Conservation (phyloP, 2,329 filamentous ascomycete genomes). For the Pestalotiopsis sp. region DNA sequence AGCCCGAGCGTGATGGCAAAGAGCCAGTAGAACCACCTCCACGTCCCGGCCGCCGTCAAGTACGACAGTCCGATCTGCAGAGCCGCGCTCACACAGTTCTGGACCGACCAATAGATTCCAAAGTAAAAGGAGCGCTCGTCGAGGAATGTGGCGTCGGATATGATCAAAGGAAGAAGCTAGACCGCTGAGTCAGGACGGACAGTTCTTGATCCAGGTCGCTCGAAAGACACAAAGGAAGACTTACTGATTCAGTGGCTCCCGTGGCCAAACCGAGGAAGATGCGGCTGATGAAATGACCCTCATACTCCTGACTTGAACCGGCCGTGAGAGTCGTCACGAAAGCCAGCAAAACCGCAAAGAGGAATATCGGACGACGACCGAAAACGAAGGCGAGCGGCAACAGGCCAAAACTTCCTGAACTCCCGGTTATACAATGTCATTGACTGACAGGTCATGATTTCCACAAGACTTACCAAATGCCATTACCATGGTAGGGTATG, state of each 20-base stretch:
- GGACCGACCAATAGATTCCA: constrained; percentile 40
- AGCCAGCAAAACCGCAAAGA: constrained; percentile 32
- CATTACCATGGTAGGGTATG: constrained; percentile 14
- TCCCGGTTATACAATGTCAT: neutral
- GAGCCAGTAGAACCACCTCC: constrained; percentile 46
- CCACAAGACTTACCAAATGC: constrained; percentile 15
- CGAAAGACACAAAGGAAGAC: neutral
- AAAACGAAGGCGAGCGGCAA: constrained; percentile 40
- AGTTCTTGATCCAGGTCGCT: neutral
- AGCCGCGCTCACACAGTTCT: constrained; percentile 35
- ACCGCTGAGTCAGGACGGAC: neutral
- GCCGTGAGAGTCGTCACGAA: constrained; percentile 36
- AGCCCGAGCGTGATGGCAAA: constrained; percentile 36
- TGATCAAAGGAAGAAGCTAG: constrained; percentile 37
- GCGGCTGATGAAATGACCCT: constrained; percentile 38
- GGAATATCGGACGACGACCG: constrained; percentile 38
- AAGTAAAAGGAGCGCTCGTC: constrained; percentile 39
- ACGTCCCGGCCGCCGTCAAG: constrained; percentile 34
- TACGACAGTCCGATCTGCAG: constrained; percentile 39
- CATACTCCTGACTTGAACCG: constrained; percentile 33
- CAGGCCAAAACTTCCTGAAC: constrained; percentile 33
- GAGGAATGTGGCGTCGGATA: constrained; percentile 42
- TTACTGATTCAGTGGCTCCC: constrained; percentile 38
- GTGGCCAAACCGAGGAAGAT: constrained; percentile 39
- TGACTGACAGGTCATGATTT: constrained; percentile 27